Percentiles rank a stretch among this genome's conserved stretches.
Conservation (phyloP, 2,329 filamentous ascomycete species). For the Botrytis medusae region DNA sequence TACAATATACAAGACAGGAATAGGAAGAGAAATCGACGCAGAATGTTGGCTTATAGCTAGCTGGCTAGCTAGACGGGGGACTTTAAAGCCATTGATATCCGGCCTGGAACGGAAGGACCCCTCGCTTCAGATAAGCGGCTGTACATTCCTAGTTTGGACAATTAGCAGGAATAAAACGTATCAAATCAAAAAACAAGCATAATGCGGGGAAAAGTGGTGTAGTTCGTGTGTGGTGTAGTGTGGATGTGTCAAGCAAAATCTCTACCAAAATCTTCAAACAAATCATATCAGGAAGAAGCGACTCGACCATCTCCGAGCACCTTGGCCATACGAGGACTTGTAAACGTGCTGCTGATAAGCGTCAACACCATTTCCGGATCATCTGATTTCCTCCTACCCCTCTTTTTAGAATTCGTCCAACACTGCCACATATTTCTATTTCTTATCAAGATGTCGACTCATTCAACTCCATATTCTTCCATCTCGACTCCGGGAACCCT, state of each 20-base stretch:
- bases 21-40: conserved; percentile 4
- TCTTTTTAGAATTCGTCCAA: not conserved
- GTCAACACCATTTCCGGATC: not conserved
- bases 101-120: not conserved
- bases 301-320: no score
- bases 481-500: conserved; percentile 9
- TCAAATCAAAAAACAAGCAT: not conserved
- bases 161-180: not conserved
- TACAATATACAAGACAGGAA: conserved; percentile 6
- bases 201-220: not conserved
- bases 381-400: conserved; percentile 3
- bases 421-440: not conserved
- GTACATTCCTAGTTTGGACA: conserved; percentile 28
- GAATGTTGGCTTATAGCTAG: not conserved
- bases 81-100: conserved; percentile 22
- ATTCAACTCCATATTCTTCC: conserved; percentile 11
- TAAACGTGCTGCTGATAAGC: not conserved
- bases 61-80: not conserved
- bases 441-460: conserved; percentile 11
- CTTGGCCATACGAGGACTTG: no score
- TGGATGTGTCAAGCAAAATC: not conserved
- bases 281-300: not conserved
- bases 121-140: conserved; percentile 27
- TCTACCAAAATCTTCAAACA: not conserved
- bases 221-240: not conserved